These are phyloP conservation scores for Cryphonectria radicalis DNA, from an alignment of 2,329 filamentous ascomycete species.

Conservation along the genomic window DNA sequence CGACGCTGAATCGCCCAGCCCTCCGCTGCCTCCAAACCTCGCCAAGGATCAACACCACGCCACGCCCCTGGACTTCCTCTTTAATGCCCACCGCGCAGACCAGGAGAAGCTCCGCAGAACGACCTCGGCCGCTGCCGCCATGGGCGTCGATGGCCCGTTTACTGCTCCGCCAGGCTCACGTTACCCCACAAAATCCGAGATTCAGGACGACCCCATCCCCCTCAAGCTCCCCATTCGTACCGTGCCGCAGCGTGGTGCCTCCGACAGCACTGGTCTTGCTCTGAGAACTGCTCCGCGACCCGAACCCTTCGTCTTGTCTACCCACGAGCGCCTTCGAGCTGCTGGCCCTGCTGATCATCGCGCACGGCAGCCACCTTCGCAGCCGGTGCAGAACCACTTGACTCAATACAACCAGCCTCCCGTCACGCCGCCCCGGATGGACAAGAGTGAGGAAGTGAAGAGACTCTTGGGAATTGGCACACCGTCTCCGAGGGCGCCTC, in stretches of 20 bases:
- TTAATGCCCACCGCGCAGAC: slow-evolving; percentile 83
- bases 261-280: slow-evolving; percentile 21
- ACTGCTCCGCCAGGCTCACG: slow-evolving; percentile 53
- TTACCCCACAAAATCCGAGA: slow-evolving; percentile 33
- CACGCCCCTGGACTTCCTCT: slow-evolving; percentile 88
- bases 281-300: slow-evolving; percentile 9
- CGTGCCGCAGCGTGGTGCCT: slow-evolving; percentile 36
- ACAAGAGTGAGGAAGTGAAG: slow-evolving; percentile 28
- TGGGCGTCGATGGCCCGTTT: slow-evolving; percentile 47
- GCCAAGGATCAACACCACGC: slow-evolving; percentile 51
- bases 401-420: slow-evolving; percentile 7
- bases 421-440: slow-evolving; percentile 20
- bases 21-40: slow-evolving; percentile 44
- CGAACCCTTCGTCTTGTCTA: slow-evolving; percentile 16
- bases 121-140: slow-evolving; percentile 52
- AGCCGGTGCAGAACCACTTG: not conserved
- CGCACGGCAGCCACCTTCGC: slow-evolving; percentile 12
- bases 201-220: slow-evolving; percentile 28
- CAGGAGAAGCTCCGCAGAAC: slow-evolving; percentile 64
- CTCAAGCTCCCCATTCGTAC: slow-evolving; percentile 32
- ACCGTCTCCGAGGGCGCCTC: slow-evolving; percentile 8
- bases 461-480: slow-evolving; percentile 21
- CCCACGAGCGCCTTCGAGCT: slow-evolving; percentile 16
- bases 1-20: slow-evolving; percentile 55
- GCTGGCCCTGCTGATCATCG: slow-evolving; percentile 4